A percentile compares a stretch with the other conserved stretches of the same genome.
Conservation (phyloP, 306 rosid genomes). For the Prunus davidiana region DNA sequence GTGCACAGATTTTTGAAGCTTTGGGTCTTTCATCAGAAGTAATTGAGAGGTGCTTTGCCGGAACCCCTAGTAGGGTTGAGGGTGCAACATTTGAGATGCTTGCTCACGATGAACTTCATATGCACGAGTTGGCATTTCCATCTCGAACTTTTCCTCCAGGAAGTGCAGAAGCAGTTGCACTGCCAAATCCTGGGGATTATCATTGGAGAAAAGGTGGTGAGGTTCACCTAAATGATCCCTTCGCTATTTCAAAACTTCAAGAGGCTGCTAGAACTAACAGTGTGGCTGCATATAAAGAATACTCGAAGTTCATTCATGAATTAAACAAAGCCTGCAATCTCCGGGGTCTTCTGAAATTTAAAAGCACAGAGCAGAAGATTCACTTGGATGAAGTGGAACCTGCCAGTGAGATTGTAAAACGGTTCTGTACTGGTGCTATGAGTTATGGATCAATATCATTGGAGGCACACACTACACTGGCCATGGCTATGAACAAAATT, state of each 20-base stretch:
- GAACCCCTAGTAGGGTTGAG: slow-evolving; percentile 97
- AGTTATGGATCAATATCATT: slow-evolving; percentile 97
- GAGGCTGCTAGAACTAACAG: slow-evolving; percentile 96
- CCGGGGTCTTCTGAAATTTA: slow-evolving; percentile 86
- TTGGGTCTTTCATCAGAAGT: slow-evolving; percentile 95
- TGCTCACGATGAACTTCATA: slow-evolving; percentile 67
- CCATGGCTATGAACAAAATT: slow-evolving; percentile 87
- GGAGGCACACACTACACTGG: slow-evolving; percentile 93
- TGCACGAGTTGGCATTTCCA: slow-evolving; percentile 91
- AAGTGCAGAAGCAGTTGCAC: slow-evolving; percentile 88
- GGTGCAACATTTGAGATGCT: slow-evolving; percentile 98
- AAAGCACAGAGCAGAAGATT: slow-evolving; percentile 49
- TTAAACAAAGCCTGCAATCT: slow-evolving; percentile 90
- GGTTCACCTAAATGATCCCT: slow-evolving; percentile 92
- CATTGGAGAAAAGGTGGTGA: slow-evolving; percentile 99
- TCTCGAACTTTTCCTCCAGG: slow-evolving; percentile 72
- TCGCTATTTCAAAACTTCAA: slow-evolving; percentile 92
- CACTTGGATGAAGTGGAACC: slow-evolving; percentile 91
- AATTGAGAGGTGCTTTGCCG: slow-evolving; percentile 88
- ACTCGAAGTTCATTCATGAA: slow-evolving; percentile 78
- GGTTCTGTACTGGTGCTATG: slow-evolving; percentile 99
- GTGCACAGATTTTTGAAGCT: slow-evolving; percentile 98
- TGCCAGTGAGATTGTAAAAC: slow-evolving; percentile 89
- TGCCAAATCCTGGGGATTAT: slow-evolving; percentile 98
- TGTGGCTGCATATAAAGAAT: slow-evolving; percentile 79